Evolutionary conservation across 495 filamentous ascomycete genomes (phyloP), one percentile per base, ranked within the genome.

Genomic region (Aspergillus campestris): DNA sequence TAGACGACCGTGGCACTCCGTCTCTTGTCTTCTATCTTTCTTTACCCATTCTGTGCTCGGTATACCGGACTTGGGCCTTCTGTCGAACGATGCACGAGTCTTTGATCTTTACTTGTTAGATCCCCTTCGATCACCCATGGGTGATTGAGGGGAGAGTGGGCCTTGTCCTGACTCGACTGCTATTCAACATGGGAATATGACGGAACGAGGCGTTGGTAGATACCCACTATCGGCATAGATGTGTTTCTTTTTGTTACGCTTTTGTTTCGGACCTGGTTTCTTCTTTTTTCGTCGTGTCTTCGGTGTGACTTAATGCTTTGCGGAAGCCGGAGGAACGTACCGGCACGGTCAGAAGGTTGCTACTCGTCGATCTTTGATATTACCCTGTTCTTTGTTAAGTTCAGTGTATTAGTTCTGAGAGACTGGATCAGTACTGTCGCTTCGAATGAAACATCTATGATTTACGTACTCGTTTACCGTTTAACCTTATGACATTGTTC

Each of bases 201-300:
- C 50, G 65, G 65, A 67, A 69, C 63, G 66, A 64, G 66, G 69
- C 66, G 66, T 71, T 70, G 65, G 59, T 67, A 71, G 67, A 73
- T 73, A 73, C 69, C 69, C 69, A 62, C 50, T 62, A 60, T 59
- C 58, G 61, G 57, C 61, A 65, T 65, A 62, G 60, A 66, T 60
- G 44, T 54, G 60, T 51, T 60, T 52, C 45, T 53, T 62, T 40
- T 60, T 50, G 18, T 24, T 24, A 24, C 18, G 18, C 18, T 24
- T 24, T 24, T 24, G 18, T 24, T 24, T 24, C 18, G 18, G 18
- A 24, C 18, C 52, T 62, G 44, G 47, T 52, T 55, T 44, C 43
- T 61, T 61, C 55, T 56, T 56, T 56, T 49, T 55, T 61, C 54
- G 52, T 60, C 55, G 50, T 55, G 52, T 51, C 51, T 53, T 60